Evolutionary conservation across 257 asterid genomes (phyloP).

Genomic region (Pogostemon cablin): DNA sequence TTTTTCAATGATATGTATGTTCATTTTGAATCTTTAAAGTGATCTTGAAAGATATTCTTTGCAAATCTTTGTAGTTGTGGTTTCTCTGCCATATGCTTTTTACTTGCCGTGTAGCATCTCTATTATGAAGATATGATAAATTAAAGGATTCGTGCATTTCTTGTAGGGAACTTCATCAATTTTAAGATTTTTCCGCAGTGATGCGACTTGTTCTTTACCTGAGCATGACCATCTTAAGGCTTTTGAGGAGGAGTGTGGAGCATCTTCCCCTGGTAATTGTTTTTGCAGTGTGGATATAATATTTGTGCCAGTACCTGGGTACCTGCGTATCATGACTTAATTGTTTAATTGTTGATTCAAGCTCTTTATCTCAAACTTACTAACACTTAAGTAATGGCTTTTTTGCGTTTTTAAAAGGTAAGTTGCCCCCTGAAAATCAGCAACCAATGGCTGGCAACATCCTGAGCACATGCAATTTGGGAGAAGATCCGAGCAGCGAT

Average conservation of each 20-base stretch:
- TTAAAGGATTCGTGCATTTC: conserved; percentile 21
- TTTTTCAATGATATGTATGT: conserved; percentile 11
- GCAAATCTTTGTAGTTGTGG: conserved; percentile 7
- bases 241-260: conserved; percentile 42
- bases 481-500: conserved; percentile 38
- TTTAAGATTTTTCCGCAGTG: conserved; percentile 59
- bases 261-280: conserved; percentile 64
- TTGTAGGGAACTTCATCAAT: conserved; percentile 71
- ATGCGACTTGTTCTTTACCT: conserved; percentile 41
- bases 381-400: conserved; percentile 23
- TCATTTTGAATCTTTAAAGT: conserved; percentile 9
- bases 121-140: conserved; percentile 1
- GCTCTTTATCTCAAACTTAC: conserved; percentile 19
- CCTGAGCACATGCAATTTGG: conserved; percentile 33
- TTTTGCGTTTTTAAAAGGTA: conserved; percentile 33
- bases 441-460: conserved; percentile 35
- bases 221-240: conserved; percentile 40
- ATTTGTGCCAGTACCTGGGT: neutral
- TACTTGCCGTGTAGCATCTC: neutral
- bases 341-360: neutral
- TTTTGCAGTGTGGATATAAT: neutral
- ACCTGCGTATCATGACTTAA: neutral
- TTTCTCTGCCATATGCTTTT: conserved; percentile 8
- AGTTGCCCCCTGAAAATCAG: conserved; percentile 34
- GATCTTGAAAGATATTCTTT: conserved; percentile 5